Evolutionary conservation across 2,329 filamentous ascomycete genomes (phyloP).

Genomic region (Neoscytalidium dimidiatum): DNA sequence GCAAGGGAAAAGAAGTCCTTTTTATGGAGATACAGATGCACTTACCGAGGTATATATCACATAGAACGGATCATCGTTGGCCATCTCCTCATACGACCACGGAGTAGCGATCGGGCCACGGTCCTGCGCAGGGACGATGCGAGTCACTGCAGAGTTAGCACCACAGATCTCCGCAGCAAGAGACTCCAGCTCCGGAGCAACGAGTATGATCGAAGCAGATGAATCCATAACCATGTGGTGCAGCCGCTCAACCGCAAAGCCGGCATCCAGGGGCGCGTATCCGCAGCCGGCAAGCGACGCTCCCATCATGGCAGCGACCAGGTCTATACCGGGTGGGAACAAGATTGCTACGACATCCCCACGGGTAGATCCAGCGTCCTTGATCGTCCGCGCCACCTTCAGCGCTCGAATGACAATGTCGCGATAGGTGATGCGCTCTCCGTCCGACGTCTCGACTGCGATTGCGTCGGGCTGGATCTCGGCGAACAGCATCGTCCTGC

Average conservation of each 20-base stretch:
- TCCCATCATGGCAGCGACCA: conserved; percentile 25
- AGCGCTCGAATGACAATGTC: conserved; percentile 23
- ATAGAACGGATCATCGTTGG: conserved; percentile 6
- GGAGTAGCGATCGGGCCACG: background rate
- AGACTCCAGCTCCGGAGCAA: background rate
- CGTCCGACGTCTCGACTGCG: conserved; percentile 26
- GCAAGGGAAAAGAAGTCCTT: background rate
- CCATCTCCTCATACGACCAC: background rate
- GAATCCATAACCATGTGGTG: conserved; percentile 23
- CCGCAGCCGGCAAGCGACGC: conserved; percentile 20
- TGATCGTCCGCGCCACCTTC: conserved; percentile 21
- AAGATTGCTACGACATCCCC: conserved; percentile 25
- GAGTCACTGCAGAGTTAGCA: background rate
- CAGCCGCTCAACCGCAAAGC: conserved; percentile 27
- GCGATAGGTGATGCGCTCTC: conserved; percentile 24
- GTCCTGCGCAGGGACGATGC: background rate
- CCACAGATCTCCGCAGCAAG: background rate
- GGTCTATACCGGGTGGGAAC: conserved; percentile 25
- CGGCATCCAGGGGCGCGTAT: conserved; percentile 25
- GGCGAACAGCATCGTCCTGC: conserved; percentile 22
- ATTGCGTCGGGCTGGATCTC: conserved; percentile 21
- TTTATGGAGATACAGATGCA: background rate
- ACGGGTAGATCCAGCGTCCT: conserved; percentile 17
- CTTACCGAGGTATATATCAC: conserved; percentile 13
- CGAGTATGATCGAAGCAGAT: background rate